Percentiles rank a stretch among this genome's conserved stretches.
Evolutionary conservation across 2,329 filamentous ascomycete genomes (phyloP).

Genomic region (Fusarium sp.): DNA sequence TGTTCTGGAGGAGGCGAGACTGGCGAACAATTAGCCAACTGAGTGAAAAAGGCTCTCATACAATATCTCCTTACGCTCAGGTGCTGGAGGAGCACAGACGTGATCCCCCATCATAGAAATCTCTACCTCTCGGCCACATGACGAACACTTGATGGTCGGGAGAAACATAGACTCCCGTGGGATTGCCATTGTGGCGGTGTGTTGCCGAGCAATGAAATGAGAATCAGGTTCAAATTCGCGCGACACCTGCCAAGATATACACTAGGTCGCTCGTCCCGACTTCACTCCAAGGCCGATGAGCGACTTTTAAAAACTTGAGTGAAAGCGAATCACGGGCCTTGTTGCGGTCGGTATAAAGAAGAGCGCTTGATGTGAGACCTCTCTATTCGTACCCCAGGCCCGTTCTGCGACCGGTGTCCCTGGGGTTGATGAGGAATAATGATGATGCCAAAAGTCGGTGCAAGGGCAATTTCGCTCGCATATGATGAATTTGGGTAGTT

Average conservation of each 20-base stretch:
- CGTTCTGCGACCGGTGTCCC: conserved; percentile 42
- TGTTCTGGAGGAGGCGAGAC: conserved; percentile 53
- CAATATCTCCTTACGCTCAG: conserved; percentile 54
- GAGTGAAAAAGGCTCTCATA: conserved; percentile 1
- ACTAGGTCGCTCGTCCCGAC: conserved; percentile 11
- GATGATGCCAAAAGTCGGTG: conserved; percentile 23
- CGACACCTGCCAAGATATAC: conserved; percentile 13
- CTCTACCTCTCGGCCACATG: conserved; percentile 78
- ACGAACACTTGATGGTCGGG: conserved; percentile 88
- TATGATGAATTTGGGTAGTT: neutral
- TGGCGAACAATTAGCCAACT: conserved; percentile 30
- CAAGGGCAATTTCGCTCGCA: conserved; percentile 2
- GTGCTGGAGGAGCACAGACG: conserved; percentile 67
- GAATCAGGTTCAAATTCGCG: conserved; percentile 3
- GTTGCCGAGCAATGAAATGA: neutral
- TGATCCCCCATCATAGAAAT: conserved; percentile 90
- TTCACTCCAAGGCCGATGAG: conserved; percentile 7
- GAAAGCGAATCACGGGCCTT: conserved; percentile 6
- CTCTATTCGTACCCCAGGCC: conserved; percentile 44
- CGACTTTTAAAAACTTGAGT: conserved; percentile 6
- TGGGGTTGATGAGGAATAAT: conserved; percentile 37
- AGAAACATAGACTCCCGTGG: conserved; percentile 74
- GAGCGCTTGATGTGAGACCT: conserved; percentile 28
- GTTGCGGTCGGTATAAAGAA: conserved; percentile 25
- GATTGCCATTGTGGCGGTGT: conserved; percentile 54